Base-by-base conservation (phyloP, 176 grass and related monocot species). In the Panicum miliaceum region DNA sequence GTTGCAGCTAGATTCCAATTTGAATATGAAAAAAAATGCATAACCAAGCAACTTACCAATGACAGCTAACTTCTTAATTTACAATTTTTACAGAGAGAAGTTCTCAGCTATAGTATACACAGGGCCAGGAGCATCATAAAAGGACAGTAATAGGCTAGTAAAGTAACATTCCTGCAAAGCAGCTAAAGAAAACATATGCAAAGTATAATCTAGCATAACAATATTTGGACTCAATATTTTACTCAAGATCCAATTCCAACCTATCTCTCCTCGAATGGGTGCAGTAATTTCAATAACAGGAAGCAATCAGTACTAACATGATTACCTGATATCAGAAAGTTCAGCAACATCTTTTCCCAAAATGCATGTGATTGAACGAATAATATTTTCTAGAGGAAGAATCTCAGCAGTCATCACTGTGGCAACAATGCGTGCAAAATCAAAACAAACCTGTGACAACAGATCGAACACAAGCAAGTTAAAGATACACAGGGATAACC, bases 401-500 rank as follows among this genome's bases (percentile, higher is more conserved):
- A 95, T 90, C 19, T 89, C 91, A 51, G 81, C 85, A 87, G 92
- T 85, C 27, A 93, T 52, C 65, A 98, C 86, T 0, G 91, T 93
- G 84, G 93, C 91, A 86, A 81, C 67, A 65, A 98, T 92, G 23
- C 91, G 89, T 54, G 87, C 89, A 80, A 95, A 98, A 76, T 95
- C 96, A 90, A 95, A 95, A 88, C 93, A 95, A 80, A 94, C 96
- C 96, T 98, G 83, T 82, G 56, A 20, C 26, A 70, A 25, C 64
- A 87, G 20, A 85, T 77, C 79, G 60, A 76, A 65, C 38, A 85
- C 22, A 18, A 90, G 0, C 32, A 48, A 73, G 9, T 50, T 41
- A 6, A 70, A 82, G n/a, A 47, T 27, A 41, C 16, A 84, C 71
- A 75, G 58, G 27, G 84, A 81, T 10, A 53, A 74, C 13, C 2